A percentile compares a stretch with the other conserved stretches of the same genome.
These are phyloP conservation scores for Fusarium napiforme DNA, from an alignment of 2,329 filamentous ascomycete species.

Conservation along the genomic window DNA sequence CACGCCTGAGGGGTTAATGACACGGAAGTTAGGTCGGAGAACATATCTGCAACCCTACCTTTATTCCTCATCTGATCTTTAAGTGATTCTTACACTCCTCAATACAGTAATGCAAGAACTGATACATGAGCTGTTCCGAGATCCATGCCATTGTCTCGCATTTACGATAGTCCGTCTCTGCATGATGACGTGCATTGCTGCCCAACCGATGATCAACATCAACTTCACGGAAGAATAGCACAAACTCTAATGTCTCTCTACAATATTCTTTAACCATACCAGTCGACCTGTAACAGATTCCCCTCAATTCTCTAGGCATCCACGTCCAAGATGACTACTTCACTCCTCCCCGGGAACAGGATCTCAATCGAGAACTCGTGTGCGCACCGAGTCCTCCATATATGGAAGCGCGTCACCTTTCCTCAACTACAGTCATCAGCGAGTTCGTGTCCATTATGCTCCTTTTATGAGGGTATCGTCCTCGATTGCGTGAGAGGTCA, in stretches of 20 bases:
- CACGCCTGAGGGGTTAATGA: too few relatives aligned
- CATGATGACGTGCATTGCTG: background rate
- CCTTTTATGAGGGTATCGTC: background rate
- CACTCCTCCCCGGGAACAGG: accelerated
- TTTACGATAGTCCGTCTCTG: background rate
- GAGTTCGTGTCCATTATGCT: background rate
- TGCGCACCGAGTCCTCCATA: background rate
- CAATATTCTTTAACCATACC: accelerated
- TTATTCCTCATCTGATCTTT: background rate
- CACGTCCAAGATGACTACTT: background rate
- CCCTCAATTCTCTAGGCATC: background rate
- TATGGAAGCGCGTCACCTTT: background rate
- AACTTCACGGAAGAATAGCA: too few relatives aligned
- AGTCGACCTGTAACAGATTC: background rate
- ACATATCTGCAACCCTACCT: background rate
- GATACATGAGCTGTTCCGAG: accelerated
- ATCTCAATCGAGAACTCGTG: background rate
- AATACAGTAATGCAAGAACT: accelerated
- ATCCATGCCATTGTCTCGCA: background rate
- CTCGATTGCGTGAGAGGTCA: background rate
- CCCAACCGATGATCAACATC: background rate
- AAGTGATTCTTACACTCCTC: accelerated
- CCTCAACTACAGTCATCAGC: background rate
- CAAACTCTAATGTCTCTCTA: too few relatives aligned
- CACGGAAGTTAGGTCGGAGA: too few relatives aligned